phyloP scores from a whole-genome alignment of 164 flowering plant species.

The Houttuynia cordata region DNA sequence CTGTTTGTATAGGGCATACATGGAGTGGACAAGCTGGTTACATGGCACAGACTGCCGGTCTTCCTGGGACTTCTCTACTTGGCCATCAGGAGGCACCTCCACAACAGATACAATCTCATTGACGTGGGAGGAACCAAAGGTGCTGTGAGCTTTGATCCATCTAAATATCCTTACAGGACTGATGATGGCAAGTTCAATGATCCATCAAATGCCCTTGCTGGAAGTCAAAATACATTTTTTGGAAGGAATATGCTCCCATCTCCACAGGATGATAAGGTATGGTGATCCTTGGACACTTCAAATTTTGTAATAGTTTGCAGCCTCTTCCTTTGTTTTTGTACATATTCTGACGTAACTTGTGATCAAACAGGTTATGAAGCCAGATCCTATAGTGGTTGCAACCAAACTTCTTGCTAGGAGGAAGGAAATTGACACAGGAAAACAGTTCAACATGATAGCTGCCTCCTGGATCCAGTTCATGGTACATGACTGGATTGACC shows the following conservation, averaged over 20 bases:
- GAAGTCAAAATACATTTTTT: slow-evolving; percentile 27
- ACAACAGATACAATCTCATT: slow-evolving; percentile 23
- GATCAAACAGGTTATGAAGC: slow-evolving; percentile 19
- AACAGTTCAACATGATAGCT: slow-evolving; percentile 40
- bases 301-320: not conserved
- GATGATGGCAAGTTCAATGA: slow-evolving; percentile 25
- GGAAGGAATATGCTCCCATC: slow-evolving; percentile 33
- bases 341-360: not conserved
- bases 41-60: slow-evolving; percentile 37
- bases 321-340: not conserved
- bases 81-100: slow-evolving; percentile 24
- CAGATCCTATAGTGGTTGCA: slow-evolving; percentile 30
- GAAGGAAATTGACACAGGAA: slow-evolving; percentile 23
- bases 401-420: slow-evolving; percentile 27
- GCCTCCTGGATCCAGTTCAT: slow-evolving; percentile 42
- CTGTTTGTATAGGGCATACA: slow-evolving; percentile 18
- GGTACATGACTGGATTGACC: slow-evolving; percentile 45
- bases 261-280: slow-evolving; percentile 19
- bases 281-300: too few species aligned
- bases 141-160: slow-evolving; percentile 15
- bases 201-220: slow-evolving; percentile 19
- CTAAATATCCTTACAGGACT: slow-evolving; percentile 20
- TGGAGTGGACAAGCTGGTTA: slow-evolving; percentile 18
- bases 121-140: slow-evolving; percentile 22
- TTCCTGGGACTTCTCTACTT: slow-evolving; percentile 27